A percentile compares a stretch with the other conserved stretches of the same genome.
phyloP scores from a whole-genome alignment of 306 rosid genomes.

The Crotalaria pallida region DNA sequence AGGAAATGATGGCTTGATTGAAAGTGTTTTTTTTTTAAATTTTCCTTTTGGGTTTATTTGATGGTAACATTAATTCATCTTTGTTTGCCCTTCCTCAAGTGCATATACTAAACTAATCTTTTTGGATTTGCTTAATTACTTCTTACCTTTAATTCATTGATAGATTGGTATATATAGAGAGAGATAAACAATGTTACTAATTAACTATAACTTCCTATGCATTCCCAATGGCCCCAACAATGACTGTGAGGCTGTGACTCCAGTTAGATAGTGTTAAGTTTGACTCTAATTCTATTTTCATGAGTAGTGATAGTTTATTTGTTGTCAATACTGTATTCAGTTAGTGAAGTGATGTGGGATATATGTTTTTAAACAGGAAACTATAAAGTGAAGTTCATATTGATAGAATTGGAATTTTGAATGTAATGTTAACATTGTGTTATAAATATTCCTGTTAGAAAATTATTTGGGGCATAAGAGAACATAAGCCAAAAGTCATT shows the following conservation, averaged over 20 bases:
- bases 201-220: not conserved
- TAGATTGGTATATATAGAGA: not conserved
- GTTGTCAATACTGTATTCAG: no score
- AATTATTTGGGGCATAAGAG: no score
- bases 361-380: no score
- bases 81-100: not conserved
- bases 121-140: not conserved
- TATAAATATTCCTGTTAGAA: not conserved
- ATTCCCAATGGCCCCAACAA: not conserved
- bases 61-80: constrained; percentile 2
- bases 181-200: not conserved
- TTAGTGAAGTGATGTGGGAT: not conserved
- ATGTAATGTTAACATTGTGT: not conserved
- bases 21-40: constrained; percentile 8
- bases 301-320: not conserved
- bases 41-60: not conserved
- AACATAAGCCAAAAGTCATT: no score
- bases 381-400: no score
- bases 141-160: not conserved
- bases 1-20: constrained; percentile 50
- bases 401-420: not conserved
- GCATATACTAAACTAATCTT: not conserved
- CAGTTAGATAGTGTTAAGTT: not conserved
- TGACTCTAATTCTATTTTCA: not conserved
- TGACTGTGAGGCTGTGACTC: not conserved